Evolutionary conservation across 1,139 yeast species (phyloP).

Genomic region (Magnusiomyces ingens): DNA sequence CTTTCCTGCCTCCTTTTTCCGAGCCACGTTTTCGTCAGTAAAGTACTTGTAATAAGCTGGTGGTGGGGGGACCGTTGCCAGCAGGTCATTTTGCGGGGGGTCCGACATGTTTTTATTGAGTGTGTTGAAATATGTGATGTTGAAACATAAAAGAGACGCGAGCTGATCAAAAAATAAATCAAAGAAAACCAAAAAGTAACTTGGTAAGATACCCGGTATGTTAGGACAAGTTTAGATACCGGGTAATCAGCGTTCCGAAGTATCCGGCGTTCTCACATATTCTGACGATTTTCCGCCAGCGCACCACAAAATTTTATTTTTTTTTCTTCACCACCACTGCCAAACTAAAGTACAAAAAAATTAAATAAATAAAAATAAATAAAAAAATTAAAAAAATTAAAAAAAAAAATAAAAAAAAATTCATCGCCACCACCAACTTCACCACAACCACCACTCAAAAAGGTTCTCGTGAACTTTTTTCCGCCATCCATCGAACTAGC

Average conservation of each 20-base stretch:
- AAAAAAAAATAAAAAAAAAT: neutral
- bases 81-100: neutral
- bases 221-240: no score
- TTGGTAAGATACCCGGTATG: no score
- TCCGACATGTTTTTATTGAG: no score
- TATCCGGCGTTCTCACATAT: neutral
- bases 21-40: conserved; percentile 51
- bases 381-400: neutral
- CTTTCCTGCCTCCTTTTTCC: conserved; percentile 27
- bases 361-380: neutral
- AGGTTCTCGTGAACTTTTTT: neutral
- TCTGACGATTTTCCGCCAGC: neutral
- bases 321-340: neutral
- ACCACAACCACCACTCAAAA: neutral
- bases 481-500: neutral
- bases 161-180: no score
- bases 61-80: conserved; percentile 58
- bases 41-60: conserved; percentile 68
- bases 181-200: no score
- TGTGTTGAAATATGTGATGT: no score
- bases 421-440: neutral
- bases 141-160: no score
- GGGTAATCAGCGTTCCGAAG: neutral
- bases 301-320: neutral
- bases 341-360: neutral